phyloP scores from a whole-genome alignment of 352 stramenopile genomes.

The Achlya hypogyna region DNA sequence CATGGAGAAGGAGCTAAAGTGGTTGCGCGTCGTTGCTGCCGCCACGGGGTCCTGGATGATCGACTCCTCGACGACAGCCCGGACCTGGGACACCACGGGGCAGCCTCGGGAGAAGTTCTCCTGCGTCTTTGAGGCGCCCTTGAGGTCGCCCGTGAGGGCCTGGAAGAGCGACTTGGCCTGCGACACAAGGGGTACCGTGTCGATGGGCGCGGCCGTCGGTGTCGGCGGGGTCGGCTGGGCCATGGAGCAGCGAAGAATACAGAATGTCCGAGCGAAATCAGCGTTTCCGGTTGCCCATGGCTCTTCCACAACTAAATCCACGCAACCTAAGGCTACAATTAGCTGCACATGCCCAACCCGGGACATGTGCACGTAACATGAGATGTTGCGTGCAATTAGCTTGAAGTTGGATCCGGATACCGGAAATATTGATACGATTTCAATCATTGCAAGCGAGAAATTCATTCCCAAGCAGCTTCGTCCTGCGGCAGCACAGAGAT shows the following conservation, averaged over 20 bases:
- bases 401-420: background rate
- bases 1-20: slow-evolving; percentile 18
- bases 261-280: background rate
- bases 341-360: too few relatives aligned
- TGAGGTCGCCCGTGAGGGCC: slow-evolving; percentile 8
- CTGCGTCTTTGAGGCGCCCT: slow-evolving; percentile 13
- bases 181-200: slow-evolving; percentile 15
- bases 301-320: too few relatives aligned
- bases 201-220: background rate
- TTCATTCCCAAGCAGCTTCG: too few relatives aligned
- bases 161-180: slow-evolving; percentile 18
- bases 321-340: background rate
- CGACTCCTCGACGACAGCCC: slow-evolving; percentile 4
- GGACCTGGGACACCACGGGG: slow-evolving; percentile 14
- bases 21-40: slow-evolving; percentile 4
- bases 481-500: too few relatives aligned
- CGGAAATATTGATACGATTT: background rate
- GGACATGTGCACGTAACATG: too few relatives aligned
- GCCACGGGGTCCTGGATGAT: slow-evolving; percentile 11
- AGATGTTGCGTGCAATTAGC: background rate
- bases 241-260: background rate
- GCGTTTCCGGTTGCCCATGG: background rate
- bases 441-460: too few relatives aligned
- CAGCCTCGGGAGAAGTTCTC: slow-evolving; percentile 15
- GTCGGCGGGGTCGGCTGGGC: background rate